Percentiles rank a stretch among this genome's conserved stretches.
Evolutionary conservation across 2,329 filamentous ascomycete species (phyloP).

Genomic region (Seiridium cupressi): DNA sequence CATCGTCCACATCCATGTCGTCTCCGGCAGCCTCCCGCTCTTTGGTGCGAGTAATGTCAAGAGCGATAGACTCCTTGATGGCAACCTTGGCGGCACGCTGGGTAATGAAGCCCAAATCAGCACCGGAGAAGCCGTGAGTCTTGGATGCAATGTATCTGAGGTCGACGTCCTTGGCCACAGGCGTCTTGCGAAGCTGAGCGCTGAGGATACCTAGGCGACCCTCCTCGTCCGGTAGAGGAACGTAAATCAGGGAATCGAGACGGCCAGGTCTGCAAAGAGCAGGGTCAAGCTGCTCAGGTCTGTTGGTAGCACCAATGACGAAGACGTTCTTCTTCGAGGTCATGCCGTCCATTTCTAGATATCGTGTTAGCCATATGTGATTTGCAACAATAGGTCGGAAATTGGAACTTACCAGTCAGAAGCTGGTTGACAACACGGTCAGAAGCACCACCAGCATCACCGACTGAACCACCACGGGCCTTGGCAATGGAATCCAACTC

Average conservation of each 20-base stretch:
- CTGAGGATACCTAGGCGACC: conserved; percentile 88
- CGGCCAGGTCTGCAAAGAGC: conserved; percentile 96
- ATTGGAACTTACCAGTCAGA: conserved; percentile 73
- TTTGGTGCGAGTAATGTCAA: conserved; percentile 88
- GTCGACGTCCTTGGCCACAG: conserved; percentile 83
- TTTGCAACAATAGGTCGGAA: background rate
- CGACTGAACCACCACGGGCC: conserved; percentile 93
- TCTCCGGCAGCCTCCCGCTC: conserved; percentile 86
- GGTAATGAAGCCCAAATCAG: conserved; percentile 97
- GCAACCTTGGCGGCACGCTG: conserved; percentile 99
- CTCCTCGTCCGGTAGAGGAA: conserved; percentile 88
- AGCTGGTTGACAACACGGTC: conserved; percentile 99
- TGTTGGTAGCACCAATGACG: conserved; percentile 97
- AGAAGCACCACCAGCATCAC: conserved; percentile 95
- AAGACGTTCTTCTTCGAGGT: conserved; percentile 99
- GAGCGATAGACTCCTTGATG: conserved; percentile 92
- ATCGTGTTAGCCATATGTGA: conserved; percentile 24
- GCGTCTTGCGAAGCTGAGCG: conserved; percentile 98
- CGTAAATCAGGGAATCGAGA: conserved; percentile 98
- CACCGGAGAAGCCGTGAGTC: conserved; percentile 99
- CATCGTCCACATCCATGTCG: conserved; percentile 79
- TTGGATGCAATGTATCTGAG: conserved; percentile 90
- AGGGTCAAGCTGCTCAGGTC: conserved; percentile 97
- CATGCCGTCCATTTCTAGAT: conserved; percentile 95
- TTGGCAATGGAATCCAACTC: conserved; percentile 99